A percentile compares a stretch with the other conserved stretches of the same genome.
Evolutionary conservation across 1,284 basidiomycete species (phyloP).

Genomic region (Pterula multifida): DNA sequence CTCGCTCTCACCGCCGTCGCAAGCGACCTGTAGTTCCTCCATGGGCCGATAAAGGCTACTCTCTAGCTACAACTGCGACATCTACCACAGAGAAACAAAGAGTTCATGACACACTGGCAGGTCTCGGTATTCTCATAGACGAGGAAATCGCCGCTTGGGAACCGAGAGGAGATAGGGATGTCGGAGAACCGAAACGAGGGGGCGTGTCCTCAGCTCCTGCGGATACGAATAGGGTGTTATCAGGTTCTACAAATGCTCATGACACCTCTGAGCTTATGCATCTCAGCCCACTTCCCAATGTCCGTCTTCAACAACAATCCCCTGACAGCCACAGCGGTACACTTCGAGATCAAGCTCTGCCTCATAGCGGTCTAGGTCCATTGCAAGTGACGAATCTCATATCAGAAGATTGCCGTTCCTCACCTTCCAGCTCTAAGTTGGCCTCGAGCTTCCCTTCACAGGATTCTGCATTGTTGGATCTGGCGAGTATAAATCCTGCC

Average conservation of each 20-base stretch:
- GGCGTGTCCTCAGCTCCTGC: conserved; percentile 10
- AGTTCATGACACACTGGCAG: conserved; percentile 3
- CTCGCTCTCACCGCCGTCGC: conserved; percentile 21
- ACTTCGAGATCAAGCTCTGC: background rate
- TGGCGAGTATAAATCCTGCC: too few relatives aligned
- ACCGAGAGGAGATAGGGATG: conserved; percentile 23
- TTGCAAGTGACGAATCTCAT: background rate
- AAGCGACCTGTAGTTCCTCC: conserved; percentile 16
- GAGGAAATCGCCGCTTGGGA: conserved; percentile 16
- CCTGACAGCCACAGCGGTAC: background rate
- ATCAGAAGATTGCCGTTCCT: background rate
- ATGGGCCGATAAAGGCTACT: conserved; percentile 18
- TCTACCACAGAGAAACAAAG: conserved; percentile 7
- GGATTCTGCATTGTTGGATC: background rate
- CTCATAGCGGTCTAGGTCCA: background rate
- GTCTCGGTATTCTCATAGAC: conserved; percentile 3
- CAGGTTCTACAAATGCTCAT: background rate
- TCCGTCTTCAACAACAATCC: background rate
- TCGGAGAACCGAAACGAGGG: conserved; percentile 23
- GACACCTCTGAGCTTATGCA: background rate
- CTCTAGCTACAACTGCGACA: conserved; percentile 11
- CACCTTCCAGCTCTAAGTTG: background rate
- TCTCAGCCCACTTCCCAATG: background rate
- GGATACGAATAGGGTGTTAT: background rate
- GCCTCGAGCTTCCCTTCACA: background rate